Conservation (phyloP, 177 flowering plant species). For the Telopea speciosissima region DNA sequence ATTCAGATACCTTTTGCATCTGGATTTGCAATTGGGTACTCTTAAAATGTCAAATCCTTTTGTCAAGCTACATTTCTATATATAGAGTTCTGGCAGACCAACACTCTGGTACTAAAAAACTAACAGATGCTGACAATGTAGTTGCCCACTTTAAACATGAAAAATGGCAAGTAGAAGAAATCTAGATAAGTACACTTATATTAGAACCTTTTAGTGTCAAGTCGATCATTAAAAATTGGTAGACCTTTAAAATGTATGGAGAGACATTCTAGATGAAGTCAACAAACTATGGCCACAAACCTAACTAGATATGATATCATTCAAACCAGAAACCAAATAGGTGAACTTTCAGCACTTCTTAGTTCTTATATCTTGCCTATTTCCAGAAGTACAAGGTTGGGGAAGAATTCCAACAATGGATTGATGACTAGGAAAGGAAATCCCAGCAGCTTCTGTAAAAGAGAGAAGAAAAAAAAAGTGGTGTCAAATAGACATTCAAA, state of each 20-base stretch:
- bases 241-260: background rate
- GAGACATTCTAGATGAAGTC: background rate
- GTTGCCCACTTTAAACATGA: no score
- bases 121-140: no score
- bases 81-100: no score
- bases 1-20: no score
- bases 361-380: conserved; percentile 46
- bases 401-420: conserved; percentile 80
- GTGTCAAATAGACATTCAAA: conserved; percentile 2
- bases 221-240: no score
- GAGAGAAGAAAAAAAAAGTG: conserved; percentile 8
- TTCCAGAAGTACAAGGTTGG: conserved; percentile 66
- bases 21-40: no score
- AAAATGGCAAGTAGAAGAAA: no score
- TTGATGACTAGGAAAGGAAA: conserved; percentile 34
- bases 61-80: no score
- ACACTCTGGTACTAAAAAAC: no score
- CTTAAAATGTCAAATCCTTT: no score
- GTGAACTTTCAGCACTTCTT: conserved; percentile 3
- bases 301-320: background rate
- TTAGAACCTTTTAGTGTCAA: background rate
- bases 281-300: background rate
- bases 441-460: conserved; percentile 54
- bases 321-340: background rate
- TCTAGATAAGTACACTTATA: no score